Conservation (phyloP, 139 green algal genomes). For the Chlorella ohadii region DNA sequence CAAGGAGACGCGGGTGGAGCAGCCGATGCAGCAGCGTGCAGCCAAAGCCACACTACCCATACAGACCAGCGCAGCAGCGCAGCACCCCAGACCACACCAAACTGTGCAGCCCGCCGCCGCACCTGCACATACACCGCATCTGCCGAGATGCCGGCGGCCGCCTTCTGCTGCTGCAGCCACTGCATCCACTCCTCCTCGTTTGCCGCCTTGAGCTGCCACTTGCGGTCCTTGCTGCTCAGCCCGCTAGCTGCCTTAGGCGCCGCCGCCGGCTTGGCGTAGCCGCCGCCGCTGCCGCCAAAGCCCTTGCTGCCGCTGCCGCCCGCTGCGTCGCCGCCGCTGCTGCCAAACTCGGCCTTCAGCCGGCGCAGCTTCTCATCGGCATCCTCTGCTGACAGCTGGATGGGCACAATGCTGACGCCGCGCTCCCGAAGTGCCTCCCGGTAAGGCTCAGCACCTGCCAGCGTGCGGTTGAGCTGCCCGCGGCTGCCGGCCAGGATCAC, state of each 20-base stretch:
- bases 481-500: constrained; percentile 82
- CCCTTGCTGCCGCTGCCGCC: background rate
- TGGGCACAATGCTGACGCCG: constrained; percentile 70
- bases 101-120: background rate
- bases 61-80: too few relatives aligned
- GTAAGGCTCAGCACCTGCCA: constrained; percentile 65
- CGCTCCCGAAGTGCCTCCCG: constrained; percentile 69
- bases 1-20: too few relatives aligned
- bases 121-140: constrained; percentile 70
- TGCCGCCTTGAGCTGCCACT: constrained; percentile 70
- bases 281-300: background rate
- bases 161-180: constrained; percentile 83
- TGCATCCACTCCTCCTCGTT: constrained; percentile 64
- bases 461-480: constrained; percentile 58
- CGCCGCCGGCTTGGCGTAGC: background rate
- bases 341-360: constrained; percentile 73
- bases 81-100: too few relatives aligned
- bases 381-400: constrained; percentile 58
- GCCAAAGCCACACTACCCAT: too few relatives aligned
- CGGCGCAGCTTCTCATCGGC: constrained; percentile 61
- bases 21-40: too few relatives aligned
- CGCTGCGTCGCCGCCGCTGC: constrained; percentile 11
- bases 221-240: constrained; percentile 58
- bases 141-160: constrained; percentile 41
- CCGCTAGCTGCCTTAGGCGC: constrained; percentile 28